Evolutionary conservation across 371 early-diverging fungal genomes (phyloP).

Genomic region (Syncephalis fuscata): DNA sequence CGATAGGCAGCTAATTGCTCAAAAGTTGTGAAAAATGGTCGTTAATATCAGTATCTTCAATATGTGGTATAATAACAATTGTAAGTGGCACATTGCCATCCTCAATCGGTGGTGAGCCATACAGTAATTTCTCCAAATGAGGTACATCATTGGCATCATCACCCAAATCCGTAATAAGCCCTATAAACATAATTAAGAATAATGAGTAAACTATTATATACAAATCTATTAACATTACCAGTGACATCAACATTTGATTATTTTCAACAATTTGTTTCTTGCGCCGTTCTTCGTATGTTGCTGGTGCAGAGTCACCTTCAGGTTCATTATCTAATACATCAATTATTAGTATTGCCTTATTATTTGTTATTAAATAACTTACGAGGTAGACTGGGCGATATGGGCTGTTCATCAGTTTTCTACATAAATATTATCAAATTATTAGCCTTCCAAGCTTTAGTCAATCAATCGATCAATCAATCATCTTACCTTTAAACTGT

Average conservation of each 20-base stretch:
- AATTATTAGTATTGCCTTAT: too few species aligned
- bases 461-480: too few species aligned
- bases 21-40: constrained; percentile 12
- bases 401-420: too few species aligned
- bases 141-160: constrained; percentile 56
- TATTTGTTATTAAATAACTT: too few species aligned
- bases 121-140: constrained; percentile 45
- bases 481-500: too few species aligned
- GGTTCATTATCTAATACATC: too few species aligned
- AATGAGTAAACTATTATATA: neutral
- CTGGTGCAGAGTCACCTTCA: too few species aligned
- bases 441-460: too few species aligned
- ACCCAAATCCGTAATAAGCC: constrained; percentile 60
- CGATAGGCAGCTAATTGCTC: constrained; percentile 37
- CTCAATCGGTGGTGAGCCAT: constrained; percentile 11
- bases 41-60: constrained; percentile 10
- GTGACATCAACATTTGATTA: constrained; percentile 33
- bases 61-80: constrained; percentile 43
- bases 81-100: constrained; percentile 19
- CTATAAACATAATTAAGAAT: constrained; percentile 14
- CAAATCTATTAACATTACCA: constrained; percentile 18
- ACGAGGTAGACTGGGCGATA: too few species aligned
- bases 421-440: too few species aligned
- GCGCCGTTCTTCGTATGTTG: too few species aligned
- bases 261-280: constrained; percentile 32